A percentile compares a stretch with the other conserved stretches of the same genome.
phyloP scores from a whole-genome alignment of 1,284 basidiomycete species.

The Xerocomus minutiporus region DNA sequence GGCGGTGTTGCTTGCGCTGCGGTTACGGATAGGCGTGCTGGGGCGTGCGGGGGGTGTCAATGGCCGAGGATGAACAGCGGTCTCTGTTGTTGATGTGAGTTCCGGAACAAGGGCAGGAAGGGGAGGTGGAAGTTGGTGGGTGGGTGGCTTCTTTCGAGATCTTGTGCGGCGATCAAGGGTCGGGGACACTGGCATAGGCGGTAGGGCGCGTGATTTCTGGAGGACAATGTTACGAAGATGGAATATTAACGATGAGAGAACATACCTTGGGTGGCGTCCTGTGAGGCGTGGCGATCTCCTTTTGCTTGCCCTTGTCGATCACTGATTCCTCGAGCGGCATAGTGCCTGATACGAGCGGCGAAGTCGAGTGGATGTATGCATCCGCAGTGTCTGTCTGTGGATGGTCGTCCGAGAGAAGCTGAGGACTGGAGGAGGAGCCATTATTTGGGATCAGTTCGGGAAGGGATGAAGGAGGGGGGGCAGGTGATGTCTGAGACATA shows the following conservation, averaged over 20 bases:
- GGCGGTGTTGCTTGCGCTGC: constrained; percentile 21
- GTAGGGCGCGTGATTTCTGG: constrained; percentile 35
- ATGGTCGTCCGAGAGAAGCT: constrained; percentile 36
- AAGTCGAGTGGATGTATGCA: constrained; percentile 15
- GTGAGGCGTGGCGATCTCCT: constrained; percentile 9
- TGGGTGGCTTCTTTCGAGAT: constrained; percentile 30
- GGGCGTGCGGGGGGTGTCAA: constrained; percentile 29
- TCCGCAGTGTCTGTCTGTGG: constrained; percentile 18
- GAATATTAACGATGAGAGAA: background rate
- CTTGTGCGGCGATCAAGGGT: constrained; percentile 39
- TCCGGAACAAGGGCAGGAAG: constrained; percentile 29
- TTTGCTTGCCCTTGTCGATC: constrained; percentile 16
- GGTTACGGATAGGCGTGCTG: constrained; percentile 30
- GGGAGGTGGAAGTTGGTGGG: constrained; percentile 25
- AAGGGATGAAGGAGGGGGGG: constrained; percentile 36
- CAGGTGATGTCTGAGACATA: constrained; percentile 25
- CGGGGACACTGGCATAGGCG: constrained; percentile 48
- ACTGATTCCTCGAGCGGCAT: constrained; percentile 7
- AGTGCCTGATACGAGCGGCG: constrained; percentile 15
- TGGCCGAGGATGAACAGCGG: constrained; percentile 27
- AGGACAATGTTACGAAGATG: constrained; percentile 6
- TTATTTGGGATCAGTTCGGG: constrained; percentile 60
- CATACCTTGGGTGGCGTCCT: constrained; percentile 29
- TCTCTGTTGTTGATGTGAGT: background rate
- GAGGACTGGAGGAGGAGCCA: constrained; percentile 68